Conservation (phyloP, 75 land plant species). For the Sequoiadendron giganteum region DNA sequence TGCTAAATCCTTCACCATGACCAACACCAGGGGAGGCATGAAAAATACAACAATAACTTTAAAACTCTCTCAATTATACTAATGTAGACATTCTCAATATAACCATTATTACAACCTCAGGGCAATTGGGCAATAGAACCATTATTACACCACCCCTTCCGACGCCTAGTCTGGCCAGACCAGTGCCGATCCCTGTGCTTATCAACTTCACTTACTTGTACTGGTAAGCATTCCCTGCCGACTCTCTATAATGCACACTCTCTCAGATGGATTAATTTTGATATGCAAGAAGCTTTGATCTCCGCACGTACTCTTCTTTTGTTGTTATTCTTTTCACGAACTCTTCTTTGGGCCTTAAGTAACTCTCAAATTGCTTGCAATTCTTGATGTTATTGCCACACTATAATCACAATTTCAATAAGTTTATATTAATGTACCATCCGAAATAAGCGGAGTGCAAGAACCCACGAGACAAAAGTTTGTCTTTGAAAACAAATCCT, state of each 20-base stretch:
- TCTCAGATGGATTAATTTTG: slow-evolving; percentile 40
- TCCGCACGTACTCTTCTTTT: neutral
- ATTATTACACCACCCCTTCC: slow-evolving; percentile 57
- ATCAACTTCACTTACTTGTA: slow-evolving; percentile 11
- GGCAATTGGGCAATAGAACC: slow-evolving; percentile 67
- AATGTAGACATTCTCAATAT: slow-evolving; percentile 30
- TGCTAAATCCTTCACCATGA: slow-evolving; percentile 49
- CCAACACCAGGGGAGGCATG: slow-evolving; percentile 77
- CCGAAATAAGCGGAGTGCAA: no score
- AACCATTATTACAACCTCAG: no score
- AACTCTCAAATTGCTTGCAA: no score
- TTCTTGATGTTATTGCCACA: no score
- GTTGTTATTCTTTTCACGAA: neutral
- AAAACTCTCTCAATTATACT: slow-evolving; percentile 56
- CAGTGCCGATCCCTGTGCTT: no score
- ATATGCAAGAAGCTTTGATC: slow-evolving; percentile 24
- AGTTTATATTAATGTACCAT: no score
- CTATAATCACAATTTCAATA: no score
- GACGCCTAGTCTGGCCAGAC: slow-evolving; percentile 26
- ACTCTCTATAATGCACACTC: slow-evolving; percentile 15
- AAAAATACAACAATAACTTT: slow-evolving; percentile 62
- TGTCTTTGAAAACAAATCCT: no score
- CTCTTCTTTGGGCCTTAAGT: no score
- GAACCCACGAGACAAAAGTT: no score
- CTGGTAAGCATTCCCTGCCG: neutral